Evolutionary conservation across 345 rosid genomes (phyloP), one percentile per base, ranked within the genome.

Genomic region (Gossypium thurberi): DNA sequence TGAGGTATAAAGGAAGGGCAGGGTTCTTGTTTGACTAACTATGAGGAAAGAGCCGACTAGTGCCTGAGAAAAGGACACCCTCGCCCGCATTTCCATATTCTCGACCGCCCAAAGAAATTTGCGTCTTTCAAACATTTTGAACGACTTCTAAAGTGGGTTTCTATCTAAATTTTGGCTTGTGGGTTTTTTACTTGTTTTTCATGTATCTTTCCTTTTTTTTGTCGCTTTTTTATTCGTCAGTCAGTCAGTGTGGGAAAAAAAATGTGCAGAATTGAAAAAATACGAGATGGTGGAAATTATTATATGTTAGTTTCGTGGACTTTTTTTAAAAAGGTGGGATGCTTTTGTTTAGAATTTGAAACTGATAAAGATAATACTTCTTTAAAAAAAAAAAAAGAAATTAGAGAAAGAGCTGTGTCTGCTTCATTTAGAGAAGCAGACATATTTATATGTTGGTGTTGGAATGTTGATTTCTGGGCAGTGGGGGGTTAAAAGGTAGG

Each of bases 81-180:
- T 23, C 73, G 14, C 60, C 20, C 10, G 11, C 11, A 10, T 56
- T 56, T 78, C 63, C 79, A 73, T 40, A 18, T 15, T 47, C 74
- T 80, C 81, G 78, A 78, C 89, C 89, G 87, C 47, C 89, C 89
- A 82, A 81, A 82, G 89, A 84, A 84, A 79, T 77, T 23, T 42
- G 42, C 11, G 17, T 61, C 59, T 50, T 40, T 37, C 63, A 52
- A 7, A 60, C 50, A 47, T 21, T 74, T 78, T 78, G 78, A 81
- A 70, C 70, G 50, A 71, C 44, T 74, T 71, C 14, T 61, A 75
- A 81, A 78, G 82, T 56, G 81, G 28, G 51, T 44, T 80, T 44
- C 6, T 78, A 79, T 79, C 78, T 69, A 71, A 46, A 65, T 46
- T 42, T 42, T 23, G 53, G 2, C 47, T 18, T 21, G 8, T 51